phyloP scores from a whole-genome alignment of 2,329 filamentous ascomycete genomes.

The Botrytis medusae region DNA sequence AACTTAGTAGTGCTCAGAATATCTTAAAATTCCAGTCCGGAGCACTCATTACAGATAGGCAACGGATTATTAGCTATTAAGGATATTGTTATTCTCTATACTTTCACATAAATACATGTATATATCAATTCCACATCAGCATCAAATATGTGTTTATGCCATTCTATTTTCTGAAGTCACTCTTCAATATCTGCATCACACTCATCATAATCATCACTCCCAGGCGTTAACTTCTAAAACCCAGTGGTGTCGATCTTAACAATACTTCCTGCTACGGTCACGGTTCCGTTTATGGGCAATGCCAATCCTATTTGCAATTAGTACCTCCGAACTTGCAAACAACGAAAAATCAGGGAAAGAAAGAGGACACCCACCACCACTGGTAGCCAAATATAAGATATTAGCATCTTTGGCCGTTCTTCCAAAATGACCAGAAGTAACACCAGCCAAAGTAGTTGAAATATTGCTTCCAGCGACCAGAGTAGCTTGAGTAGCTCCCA shows the following conservation, averaged over 20 bases:
- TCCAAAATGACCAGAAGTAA: conserved; percentile 28
- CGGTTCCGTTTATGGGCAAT: conserved; percentile 13
- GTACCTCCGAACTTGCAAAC: not conserved
- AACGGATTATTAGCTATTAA: not conserved
- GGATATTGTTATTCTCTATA: not conserved
- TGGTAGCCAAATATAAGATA: conserved; percentile 28
- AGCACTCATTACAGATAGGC: not conserved
- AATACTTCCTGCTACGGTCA: conserved; percentile 13
- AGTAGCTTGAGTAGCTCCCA: not conserved
- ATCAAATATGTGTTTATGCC: not conserved
- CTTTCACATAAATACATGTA: not conserved
- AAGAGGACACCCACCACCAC: conserved; percentile 24
- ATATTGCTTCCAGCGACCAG: conserved; percentile 23
- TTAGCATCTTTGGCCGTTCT: conserved; percentile 19
- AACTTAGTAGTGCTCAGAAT: not conserved
- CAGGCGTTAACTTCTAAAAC: not conserved
- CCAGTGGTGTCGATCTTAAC: conserved; percentile 7
- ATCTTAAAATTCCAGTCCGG: fast-evolving
- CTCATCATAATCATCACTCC: not conserved
- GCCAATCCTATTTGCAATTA: conserved; percentile 9
- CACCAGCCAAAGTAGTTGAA: conserved; percentile 26
- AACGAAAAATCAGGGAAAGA: too few species aligned
- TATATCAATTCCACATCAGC: not conserved
- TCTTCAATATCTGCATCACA: not conserved
- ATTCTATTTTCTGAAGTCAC: not conserved